Percentiles rank a stretch among this genome's conserved stretches.
Evolutionary conservation across 2,329 filamentous ascomycete genomes (phyloP).

Genomic region (Ophiocordyceps camponoti-floridani): DNA sequence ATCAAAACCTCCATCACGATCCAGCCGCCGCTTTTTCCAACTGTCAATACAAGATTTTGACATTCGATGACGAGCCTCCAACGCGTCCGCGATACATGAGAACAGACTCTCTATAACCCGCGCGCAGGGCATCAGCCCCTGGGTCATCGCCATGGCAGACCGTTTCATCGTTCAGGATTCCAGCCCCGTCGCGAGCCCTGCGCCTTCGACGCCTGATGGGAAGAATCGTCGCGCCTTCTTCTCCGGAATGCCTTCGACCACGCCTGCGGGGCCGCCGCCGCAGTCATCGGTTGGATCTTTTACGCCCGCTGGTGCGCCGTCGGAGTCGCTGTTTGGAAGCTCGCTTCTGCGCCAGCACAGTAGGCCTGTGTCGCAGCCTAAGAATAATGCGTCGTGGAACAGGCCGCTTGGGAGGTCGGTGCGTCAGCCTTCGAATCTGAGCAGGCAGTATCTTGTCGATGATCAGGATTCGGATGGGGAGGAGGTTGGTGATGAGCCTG

Average conservation of each 20-base stretch:
- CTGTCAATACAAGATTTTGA: not conserved
- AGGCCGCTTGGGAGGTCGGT: conserved; percentile 31
- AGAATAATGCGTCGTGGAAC: conserved; percentile 6
- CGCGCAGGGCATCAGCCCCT: not conserved
- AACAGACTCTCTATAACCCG: not conserved
- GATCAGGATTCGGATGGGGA: conserved; percentile 15
- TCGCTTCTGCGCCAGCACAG: conserved; percentile 25
- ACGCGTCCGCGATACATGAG: not conserved
- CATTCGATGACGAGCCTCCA: not conserved
- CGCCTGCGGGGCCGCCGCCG: conserved; percentile 32
- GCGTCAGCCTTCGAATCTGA: conserved; percentile 32
- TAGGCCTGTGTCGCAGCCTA: not conserved
- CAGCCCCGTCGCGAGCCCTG: conserved; percentile 21
- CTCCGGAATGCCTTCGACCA: conserved; percentile 30
- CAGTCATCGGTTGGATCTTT: conserved; percentile 32
- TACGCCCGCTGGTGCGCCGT: conserved; percentile 37
- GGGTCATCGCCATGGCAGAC: conserved; percentile 16
- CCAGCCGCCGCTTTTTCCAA: not conserved
- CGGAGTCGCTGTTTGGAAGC: conserved; percentile 34
- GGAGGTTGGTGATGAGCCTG: conserved; percentile 12
- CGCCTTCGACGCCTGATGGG: conserved; percentile 31
- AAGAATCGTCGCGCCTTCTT: conserved; percentile 18
- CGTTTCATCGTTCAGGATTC: conserved; percentile 22
- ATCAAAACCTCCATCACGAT: too few relatives aligned
- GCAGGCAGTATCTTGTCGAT: conserved; percentile 18